Percentiles rank a stretch among this genome's conserved stretches.
phyloP scores from a whole-genome alignment of 331 rosid species.

The Quercus phellos region DNA sequence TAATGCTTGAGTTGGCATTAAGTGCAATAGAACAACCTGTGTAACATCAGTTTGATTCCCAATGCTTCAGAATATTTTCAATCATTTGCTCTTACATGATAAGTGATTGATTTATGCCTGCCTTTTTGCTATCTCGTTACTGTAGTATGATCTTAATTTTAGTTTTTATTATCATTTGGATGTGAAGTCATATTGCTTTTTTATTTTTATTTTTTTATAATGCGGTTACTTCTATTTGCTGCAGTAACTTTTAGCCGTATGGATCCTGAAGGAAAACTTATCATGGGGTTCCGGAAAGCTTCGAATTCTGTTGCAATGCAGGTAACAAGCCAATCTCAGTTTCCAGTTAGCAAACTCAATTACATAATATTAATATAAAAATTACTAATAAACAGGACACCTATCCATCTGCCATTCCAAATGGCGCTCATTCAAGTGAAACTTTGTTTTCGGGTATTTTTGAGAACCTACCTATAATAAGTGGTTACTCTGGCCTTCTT shows the following conservation, averaged over 20 bases:
- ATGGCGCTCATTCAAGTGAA: slow-evolving; percentile 82
- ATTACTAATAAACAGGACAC: slow-evolving; percentile 70
- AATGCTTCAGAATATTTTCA: background rate
- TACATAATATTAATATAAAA: slow-evolving; percentile 38
- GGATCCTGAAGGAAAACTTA: slow-evolving; percentile 99
- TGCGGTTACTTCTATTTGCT: slow-evolving; percentile 10
- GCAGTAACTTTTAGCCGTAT: slow-evolving; percentile 97
- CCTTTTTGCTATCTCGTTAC: background rate
- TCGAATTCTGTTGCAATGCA: slow-evolving; percentile 62
- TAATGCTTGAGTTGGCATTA: background rate
- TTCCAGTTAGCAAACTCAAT: slow-evolving; percentile 34
- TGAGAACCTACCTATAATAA: slow-evolving; percentile 86
- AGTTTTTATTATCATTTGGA: background rate
- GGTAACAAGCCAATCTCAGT: slow-evolving; percentile 53
- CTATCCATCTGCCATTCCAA: slow-evolving; percentile 67
- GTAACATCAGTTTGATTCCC: background rate
- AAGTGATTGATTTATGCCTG: background rate
- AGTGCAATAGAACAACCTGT: background rate
- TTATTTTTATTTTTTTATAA: background rate
- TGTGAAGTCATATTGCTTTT: background rate
- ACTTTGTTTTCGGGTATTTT: slow-evolving; percentile 78
- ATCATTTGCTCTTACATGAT: background rate
- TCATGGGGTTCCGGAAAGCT: slow-evolving; percentile 97
- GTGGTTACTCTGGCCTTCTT: slow-evolving; percentile 95
- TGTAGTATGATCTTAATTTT: background rate